These are phyloP conservation scores for Fusarium sp. DNA, from an alignment of 2,329 filamentous ascomycete genomes.

Conservation along the genomic window DNA sequence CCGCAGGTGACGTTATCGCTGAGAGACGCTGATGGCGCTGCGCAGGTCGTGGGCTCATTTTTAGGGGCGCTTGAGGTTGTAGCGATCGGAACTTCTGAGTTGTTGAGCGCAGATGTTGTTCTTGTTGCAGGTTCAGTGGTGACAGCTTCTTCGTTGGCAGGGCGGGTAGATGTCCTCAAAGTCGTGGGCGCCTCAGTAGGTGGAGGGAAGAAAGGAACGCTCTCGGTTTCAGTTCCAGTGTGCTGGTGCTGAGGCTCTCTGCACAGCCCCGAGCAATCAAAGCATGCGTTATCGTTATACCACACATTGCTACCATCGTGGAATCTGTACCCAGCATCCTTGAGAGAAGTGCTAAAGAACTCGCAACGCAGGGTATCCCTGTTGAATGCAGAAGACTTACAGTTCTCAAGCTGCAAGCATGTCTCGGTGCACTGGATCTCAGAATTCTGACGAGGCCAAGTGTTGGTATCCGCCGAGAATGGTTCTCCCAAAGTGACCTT, in stretches of 20 bases:
- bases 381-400: conserved; percentile 25
- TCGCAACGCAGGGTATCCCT: conserved; percentile 10
- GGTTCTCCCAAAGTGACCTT: conserved; percentile 12
- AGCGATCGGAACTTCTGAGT: background rate
- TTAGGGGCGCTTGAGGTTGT: conserved; percentile 2
- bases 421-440: conserved; percentile 29
- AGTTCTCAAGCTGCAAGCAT: conserved; percentile 24
- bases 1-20: conserved; percentile 35
- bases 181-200: conserved; percentile 15
- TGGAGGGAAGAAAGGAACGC: background rate
- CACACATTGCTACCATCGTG: background rate
- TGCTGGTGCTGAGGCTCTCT: background rate
- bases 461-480: background rate
- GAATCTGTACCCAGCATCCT: conserved; percentile 14
- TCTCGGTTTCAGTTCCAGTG: conserved; percentile 4
- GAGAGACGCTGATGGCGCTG: conserved; percentile 18
- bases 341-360: conserved; percentile 21
- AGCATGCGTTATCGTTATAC: conserved; percentile 36
- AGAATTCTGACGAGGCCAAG: conserved; percentile 25
- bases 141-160: background rate
- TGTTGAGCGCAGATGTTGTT: background rate
- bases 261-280: conserved; percentile 28
- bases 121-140: background rate
- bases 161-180: conserved; percentile 30
- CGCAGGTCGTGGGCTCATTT: conserved; percentile 21